Base-by-base conservation (phyloP, 352 stramenopile species). In the Phytopythium sindhum region DNA sequence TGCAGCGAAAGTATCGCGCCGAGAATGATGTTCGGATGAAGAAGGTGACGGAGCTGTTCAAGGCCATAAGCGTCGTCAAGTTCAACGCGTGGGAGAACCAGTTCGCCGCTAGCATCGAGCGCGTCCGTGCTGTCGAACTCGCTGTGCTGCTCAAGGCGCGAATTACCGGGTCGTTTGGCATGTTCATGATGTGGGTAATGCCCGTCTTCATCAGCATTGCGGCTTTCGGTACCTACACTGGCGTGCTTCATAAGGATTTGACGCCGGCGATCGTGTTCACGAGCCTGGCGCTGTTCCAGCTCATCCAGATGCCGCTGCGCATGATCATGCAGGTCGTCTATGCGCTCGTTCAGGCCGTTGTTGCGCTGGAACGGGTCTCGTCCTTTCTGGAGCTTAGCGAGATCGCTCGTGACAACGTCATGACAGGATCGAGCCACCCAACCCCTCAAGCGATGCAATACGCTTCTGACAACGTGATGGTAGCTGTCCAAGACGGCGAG, bases 21-120 rank as follows among this genome's bases (percentile, higher is more conserved):
- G 68, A 83, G 51, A 85, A 81, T 44, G 81, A 90, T 31, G 69
- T 67, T 21, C 72, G 80, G 31, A 80, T 89, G 72, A 84, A 87
- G 41, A 67, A 74, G 35, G 64, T 89, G 29, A 80, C 77, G 11
- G 81, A 90, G 52, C 70, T 85, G 15, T 80, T 90, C 57, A 84
- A 80, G 42, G 77, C 73, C 1, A 96, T 98, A 65, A 84, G 84
- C 28, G 91, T 98, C 56, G 89, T 98, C 80, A 98, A 98, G 73
- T 96, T 97, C 51, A 97, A 97, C 69, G 84, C 85, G 0, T 98
- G 89, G 89, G 94, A 98, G 62, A 56, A 78, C 24, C 86, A 82
- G 10, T 92, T 98, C 69, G 65, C 82, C 45, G 78, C 74, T n/a
- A 78, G 94, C 15, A 81, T 86, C 52, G 57, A 61, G 26, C 42